These are phyloP conservation scores for Aspergillus baeticus DNA, from an alignment of 495 filamentous ascomycete genomes.

Conservation along the genomic window DNA sequence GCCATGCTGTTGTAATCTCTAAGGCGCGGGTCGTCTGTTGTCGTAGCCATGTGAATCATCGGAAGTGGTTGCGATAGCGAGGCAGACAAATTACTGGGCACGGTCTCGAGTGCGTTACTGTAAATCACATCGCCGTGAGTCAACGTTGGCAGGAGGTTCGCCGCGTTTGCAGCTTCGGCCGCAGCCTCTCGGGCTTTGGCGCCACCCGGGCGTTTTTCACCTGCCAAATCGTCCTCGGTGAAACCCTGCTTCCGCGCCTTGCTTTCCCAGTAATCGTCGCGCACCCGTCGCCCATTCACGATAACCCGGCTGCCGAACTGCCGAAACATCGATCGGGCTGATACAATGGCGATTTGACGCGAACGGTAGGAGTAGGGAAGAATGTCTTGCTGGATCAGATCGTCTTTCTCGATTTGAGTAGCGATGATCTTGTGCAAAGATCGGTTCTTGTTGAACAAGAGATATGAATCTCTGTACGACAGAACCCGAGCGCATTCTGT, in stretches of 20 bases:
- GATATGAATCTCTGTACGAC: slow-evolving; percentile 94
- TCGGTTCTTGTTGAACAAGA: slow-evolving; percentile 98
- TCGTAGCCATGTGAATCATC: slow-evolving; percentile 78
- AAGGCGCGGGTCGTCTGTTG: slow-evolving; percentile 72
- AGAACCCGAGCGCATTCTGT: slow-evolving; percentile 96
- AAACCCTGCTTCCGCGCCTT: slow-evolving; percentile 98
- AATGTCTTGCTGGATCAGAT: slow-evolving; percentile 91
- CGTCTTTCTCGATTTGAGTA: slow-evolving; percentile 92
- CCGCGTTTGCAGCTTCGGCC: slow-evolving; percentile 43
- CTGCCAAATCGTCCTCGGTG: slow-evolving; percentile 93
- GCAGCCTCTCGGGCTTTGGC: slow-evolving; percentile 80
- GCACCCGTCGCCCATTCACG: slow-evolving; percentile 80
- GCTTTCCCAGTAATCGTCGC: slow-evolving; percentile 98
- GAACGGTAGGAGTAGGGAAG: slow-evolving; percentile 97
- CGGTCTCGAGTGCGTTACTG: slow-evolving; percentile 65
- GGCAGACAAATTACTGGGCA: slow-evolving; percentile 67
- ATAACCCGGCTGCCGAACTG: slow-evolving; percentile 98
- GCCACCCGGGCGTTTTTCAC: slow-evolving; percentile 93
- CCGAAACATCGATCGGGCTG: slow-evolving; percentile 97
- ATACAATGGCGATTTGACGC: slow-evolving; percentile 97
- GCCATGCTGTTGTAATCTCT: slow-evolving; percentile 82
- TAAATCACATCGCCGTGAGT: slow-evolving; percentile 78
- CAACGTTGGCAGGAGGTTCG: slow-evolving; percentile 52
- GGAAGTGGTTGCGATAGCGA: slow-evolving; percentile 66
- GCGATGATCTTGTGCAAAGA: slow-evolving; percentile 98